Percentiles rank a stretch among this genome's conserved stretches.
Evolutionary conservation across 2,329 filamentous ascomycete species (phyloP).

Genomic region (Cryphonectria japonica): DNA sequence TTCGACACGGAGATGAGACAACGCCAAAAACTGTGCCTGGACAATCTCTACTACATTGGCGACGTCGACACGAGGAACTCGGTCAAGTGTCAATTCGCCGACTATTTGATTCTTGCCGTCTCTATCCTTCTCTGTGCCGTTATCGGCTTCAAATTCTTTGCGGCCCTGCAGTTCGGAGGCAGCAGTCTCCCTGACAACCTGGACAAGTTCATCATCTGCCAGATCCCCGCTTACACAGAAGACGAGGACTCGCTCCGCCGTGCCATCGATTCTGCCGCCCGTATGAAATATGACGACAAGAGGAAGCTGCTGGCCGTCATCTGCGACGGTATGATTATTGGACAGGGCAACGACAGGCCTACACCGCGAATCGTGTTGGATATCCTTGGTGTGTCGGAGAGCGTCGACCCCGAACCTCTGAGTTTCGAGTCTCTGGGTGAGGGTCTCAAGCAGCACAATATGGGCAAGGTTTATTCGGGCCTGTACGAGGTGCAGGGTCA

Average conservation of each 20-base stretch:
- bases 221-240: constrained; percentile 97
- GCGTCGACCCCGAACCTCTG: constrained; percentile 90
- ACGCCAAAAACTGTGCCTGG: constrained; percentile 80
- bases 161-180: constrained; percentile 88
- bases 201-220: constrained; percentile 97
- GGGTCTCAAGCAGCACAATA: constrained; percentile 97
- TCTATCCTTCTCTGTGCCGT: constrained; percentile 79
- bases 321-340: constrained; percentile 99
- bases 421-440: constrained; percentile 97
- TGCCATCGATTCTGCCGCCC: constrained; percentile 92
- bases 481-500: constrained; percentile 97
- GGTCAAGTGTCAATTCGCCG: constrained; percentile 79
- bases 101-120: constrained; percentile 86
- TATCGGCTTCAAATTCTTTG: constrained; percentile 95
- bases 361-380: constrained; percentile 96
- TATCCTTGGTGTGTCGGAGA: constrained; percentile 92
- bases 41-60: constrained; percentile 94
- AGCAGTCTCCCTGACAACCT: constrained; percentile 94
- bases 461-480: constrained; percentile 98
- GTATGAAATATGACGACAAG: constrained; percentile 98
- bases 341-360: constrained; percentile 94
- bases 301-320: constrained; percentile 91
- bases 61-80: constrained; percentile 92
- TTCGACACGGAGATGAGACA: constrained; percentile 60
- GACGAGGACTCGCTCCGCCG: constrained; percentile 96